A percentile compares a stretch with the other conserved stretches of the same genome.
phyloP scores from a whole-genome alignment of 2,329 filamentous ascomycete genomes.

The Exophiala spinifera region DNA sequence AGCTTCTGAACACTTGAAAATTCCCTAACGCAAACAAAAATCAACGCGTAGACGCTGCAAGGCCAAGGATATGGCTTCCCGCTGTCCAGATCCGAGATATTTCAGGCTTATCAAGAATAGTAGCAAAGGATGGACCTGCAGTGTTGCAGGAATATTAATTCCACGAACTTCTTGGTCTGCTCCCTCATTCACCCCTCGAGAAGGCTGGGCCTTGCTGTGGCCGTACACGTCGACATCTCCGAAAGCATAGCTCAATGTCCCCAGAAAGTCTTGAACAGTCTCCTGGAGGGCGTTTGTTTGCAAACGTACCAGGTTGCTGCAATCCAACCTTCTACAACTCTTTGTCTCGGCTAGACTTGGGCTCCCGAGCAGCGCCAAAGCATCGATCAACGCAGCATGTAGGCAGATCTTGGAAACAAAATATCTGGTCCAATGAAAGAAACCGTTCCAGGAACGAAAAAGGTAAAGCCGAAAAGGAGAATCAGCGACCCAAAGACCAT shows the following conservation, averaged over 20 bases:
- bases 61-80: conserved; percentile 18
- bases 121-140: conserved; percentile 15
- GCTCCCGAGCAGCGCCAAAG: not conserved
- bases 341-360: not conserved
- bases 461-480: conserved; percentile 11
- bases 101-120: conserved; percentile 14
- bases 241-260: conserved; percentile 15
- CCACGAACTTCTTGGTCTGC: conserved; percentile 8
- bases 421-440: conserved; percentile 23
- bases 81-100: conserved; percentile 14
- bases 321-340: too few species aligned
- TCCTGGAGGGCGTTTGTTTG: conserved; percentile 12
- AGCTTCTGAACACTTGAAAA: too few species aligned
- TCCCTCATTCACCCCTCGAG: conserved; percentile 12
- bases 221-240: conserved; percentile 18
- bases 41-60: conserved; percentile 19
- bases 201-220: conserved; percentile 1
- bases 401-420: conserved; percentile 18
- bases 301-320: conserved; percentile 1
- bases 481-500: conserved; percentile 7
- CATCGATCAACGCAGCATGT: conserved; percentile 16
- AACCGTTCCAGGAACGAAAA: conserved; percentile 15
- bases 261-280: conserved; percentile 16
- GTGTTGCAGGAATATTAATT: conserved; percentile 12
- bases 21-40: conserved; percentile 1